Base-by-base conservation (phyloP, 768 basidiomycete genomes). In the Naganishia randhawae region DNA sequence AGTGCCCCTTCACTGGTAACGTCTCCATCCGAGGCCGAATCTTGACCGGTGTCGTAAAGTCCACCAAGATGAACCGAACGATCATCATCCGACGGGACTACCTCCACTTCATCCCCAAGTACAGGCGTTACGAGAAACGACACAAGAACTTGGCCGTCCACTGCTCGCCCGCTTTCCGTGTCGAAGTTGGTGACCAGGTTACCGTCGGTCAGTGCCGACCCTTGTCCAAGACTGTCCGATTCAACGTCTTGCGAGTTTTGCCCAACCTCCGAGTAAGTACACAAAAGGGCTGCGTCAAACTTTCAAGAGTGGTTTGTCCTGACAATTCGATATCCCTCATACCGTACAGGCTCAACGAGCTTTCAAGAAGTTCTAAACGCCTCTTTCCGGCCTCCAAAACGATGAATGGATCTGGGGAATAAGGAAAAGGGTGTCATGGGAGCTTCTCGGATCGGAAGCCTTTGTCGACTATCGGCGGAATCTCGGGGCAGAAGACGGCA, bases 191-290 rank as follows among this genome's bases (percentile, higher is more conserved):
- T 32, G 96, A 98, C 80, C 83, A 84, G 66, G 96, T 98, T 74
- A 98, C 94, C 69, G 94, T 98, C 73, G 93, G 92, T 39, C 96
- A 99, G 87, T 99, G 96, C 85, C 89, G 96, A 80, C 96, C 96
- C 75, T 83, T 98, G 77, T 98, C 96, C 70, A 99, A 99, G 84
- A 98, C 95, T 37, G 92, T 97, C 77, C 91, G 96, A 61, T 99
- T 99, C 89, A 99, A 99, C 83, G 96, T 99, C 68, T 82, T 98
- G 80, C 89, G 94, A 77, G 95, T 99, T 81, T 81, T 65, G 54
- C 55, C 65, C 39, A 48, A 32, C 51, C 50, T 41, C 35, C 53
- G 33, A 53, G 35, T 35, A 39, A 33, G 33, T 51, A 19, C 45
- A 48, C 3, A 1, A 16, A n/a, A n/a, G n/a, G n/a, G n/a, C n/a